phyloP scores from a whole-genome alignment of 768 basidiomycete species.

The Hortiboletus flavorubellus region DNA sequence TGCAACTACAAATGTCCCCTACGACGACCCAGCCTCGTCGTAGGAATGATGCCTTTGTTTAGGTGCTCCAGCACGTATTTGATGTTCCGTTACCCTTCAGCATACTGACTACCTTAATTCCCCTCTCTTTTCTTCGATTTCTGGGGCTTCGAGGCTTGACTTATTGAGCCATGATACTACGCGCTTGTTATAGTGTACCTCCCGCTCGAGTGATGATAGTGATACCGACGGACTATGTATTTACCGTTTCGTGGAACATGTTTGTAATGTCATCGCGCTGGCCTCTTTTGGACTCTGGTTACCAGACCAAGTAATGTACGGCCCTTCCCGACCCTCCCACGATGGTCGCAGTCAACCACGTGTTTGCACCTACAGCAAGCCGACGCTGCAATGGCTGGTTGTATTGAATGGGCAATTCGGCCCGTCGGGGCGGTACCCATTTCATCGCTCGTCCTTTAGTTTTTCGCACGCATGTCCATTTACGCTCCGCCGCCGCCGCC shows the following conservation, averaged over 20 bases:
- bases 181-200: not conserved
- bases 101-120: conserved; percentile 4
- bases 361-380: not conserved
- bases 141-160: not conserved
- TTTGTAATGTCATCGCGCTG: too few relatives aligned
- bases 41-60: conserved; percentile 7
- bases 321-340: not conserved
- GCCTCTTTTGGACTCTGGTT: too few relatives aligned
- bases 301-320: too few relatives aligned
- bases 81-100: conserved; percentile 3
- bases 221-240: not conserved
- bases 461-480: not conserved
- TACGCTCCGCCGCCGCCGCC: not conserved
- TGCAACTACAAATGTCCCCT: conserved; percentile 24
- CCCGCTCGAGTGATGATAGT: not conserved
- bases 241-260: not conserved
- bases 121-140: not conserved
- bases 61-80: conserved; percentile 11
- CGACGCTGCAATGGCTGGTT: too few relatives aligned
- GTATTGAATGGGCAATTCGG: not conserved
- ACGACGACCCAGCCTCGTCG: conserved; percentile 6
- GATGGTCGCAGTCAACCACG: not conserved
- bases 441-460: too few relatives aligned
- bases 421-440: not conserved
- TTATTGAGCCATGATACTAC: not conserved